Evolutionary conservation across 257 asterid species (phyloP), one percentile per base, ranked within the genome.

Genomic region (Schizonepeta tenuifolia): DNA sequence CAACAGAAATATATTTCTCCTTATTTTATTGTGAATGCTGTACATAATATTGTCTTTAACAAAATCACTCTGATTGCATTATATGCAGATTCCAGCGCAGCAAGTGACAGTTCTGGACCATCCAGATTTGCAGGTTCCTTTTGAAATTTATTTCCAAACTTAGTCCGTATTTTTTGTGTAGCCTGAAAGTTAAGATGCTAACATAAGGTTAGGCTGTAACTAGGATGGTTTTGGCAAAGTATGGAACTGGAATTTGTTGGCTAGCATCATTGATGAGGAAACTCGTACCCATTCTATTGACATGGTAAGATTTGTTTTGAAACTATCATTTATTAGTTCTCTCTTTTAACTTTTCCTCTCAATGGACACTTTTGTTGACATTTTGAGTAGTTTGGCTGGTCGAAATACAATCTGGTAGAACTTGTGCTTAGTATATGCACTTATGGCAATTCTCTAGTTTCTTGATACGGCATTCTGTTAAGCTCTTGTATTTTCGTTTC

Each of bases 151-250:
- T 73, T 67, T 65, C 43, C 28, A 21, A 66, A 60, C 58, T 75
- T 57, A 9, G 73, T 53, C 60, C 46, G 36, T 77, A 21, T 55
- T 73, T 24, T 67, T 62, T 55, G n/a, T 69, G 17, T 59, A 12
- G 44, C 35, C 15, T 47, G 28, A 53, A 57, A 50, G 20, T 50
- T 58, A 40, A 74, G 47, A 22, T 73, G 66, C 83, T 81, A 40
- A 71, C 18, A 20, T 69, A 43, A 51, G 13, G 47, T 71, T 76
- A 49, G 72, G 20, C 56, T 73, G 44, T 82, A 59, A 58, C 67
- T 77, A 95, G 98, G 99, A 95, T 80, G 99, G 98, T 70, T 95
- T 95, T 80, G 95, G 91, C 47, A 85, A 80, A 75, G 74, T 66
- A 26, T 91, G 97, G 97, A 65, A 82, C 82, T 66, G 73, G 81